A percentile compares a stretch with the other conserved stretches of the same genome.
Conservation (phyloP, 1,284 basidiomycete genomes). For the Anthracocystis setariae region DNA sequence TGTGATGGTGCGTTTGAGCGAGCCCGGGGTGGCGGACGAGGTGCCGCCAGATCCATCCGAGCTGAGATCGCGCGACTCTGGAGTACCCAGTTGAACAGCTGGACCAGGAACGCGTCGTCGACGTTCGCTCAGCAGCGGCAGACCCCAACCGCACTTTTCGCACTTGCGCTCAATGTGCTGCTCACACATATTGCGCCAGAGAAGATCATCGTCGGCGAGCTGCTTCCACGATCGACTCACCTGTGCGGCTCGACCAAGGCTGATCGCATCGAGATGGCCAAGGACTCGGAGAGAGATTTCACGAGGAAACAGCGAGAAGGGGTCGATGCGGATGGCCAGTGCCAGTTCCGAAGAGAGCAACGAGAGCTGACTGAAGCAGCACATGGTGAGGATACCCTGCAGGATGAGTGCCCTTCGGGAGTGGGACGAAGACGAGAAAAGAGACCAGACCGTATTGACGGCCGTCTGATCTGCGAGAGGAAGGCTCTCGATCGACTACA, state of each 20-base stretch:
- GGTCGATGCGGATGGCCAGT: conserved; percentile 88
- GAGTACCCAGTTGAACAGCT: conserved; percentile 48
- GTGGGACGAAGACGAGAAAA: conserved; percentile 93
- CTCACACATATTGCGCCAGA: conserved; percentile 97
- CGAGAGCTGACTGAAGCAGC: conserved; percentile 98
- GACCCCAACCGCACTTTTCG: conserved; percentile 95
- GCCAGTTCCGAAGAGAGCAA: conserved; percentile 91
- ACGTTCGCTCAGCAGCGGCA: conserved; percentile 84
- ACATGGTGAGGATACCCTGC: conserved; percentile 98
- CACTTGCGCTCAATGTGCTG: conserved; percentile 99
- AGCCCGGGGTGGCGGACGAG: conserved; percentile 41
- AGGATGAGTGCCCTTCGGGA: conserved; percentile 90
- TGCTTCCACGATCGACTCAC: conserved; percentile 86
- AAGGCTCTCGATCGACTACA: conserved; percentile 89
- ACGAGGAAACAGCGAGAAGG: conserved; percentile 87
- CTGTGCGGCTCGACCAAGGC: conserved; percentile 93
- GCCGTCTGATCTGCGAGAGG: conserved; percentile 86
- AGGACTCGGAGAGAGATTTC: conserved; percentile 91
- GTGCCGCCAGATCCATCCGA: conserved; percentile 49
- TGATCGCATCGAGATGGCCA: conserved; percentile 91
- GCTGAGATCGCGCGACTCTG: conserved; percentile 54
- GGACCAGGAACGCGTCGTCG: conserved; percentile 70
- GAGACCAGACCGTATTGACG: conserved; percentile 94
- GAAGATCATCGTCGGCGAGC: conserved; percentile 92
- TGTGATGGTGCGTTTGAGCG: conserved; percentile 62